A percentile compares a stretch with the other conserved stretches of the same genome.
phyloP scores from a whole-genome alignment of 805 yeast genomes.

The Wickerhamiella brachini region DNA sequence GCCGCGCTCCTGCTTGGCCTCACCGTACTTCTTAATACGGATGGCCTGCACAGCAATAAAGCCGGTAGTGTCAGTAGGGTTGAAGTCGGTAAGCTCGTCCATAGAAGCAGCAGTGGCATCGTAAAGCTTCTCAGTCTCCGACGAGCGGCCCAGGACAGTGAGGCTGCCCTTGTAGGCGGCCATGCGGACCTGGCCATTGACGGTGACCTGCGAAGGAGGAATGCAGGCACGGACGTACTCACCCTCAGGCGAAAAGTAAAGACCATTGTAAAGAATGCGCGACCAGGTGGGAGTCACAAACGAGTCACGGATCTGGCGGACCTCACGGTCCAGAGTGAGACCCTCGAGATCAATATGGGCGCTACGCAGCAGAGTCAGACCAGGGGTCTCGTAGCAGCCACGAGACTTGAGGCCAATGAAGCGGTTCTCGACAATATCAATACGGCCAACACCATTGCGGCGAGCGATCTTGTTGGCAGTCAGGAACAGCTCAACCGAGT shows the following conservation, averaged over 20 bases:
- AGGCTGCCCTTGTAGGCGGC: conserved; percentile 85
- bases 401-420: conserved; percentile 97
- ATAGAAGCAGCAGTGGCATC: conserved; percentile 97
- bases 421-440: conserved; percentile 98
- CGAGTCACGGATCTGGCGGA: conserved; percentile 88
- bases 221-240: conserved; percentile 74
- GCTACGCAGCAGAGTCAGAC: conserved; percentile 82
- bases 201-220: conserved; percentile 85
- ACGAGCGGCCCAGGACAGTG: conserved; percentile 80
- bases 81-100: conserved; percentile 98
- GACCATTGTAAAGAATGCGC: conserved; percentile 85
- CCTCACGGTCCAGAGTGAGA: conserved; percentile 92
- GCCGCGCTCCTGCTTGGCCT: conserved; percentile 75
- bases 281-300: conserved; percentile 91
- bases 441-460: conserved; percentile 99
- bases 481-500: conserved; percentile 82
- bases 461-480: conserved; percentile 92
- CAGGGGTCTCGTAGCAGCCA: conserved; percentile 99
- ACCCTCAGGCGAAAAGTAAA: conserved; percentile 97
- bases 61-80: conserved; percentile 93
- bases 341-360: conserved; percentile 97
- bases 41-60: conserved; percentile 97
- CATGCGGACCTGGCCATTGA: conserved; percentile 92
- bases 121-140: conserved; percentile 89
- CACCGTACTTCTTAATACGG: conserved; percentile 96